phyloP scores from a whole-genome alignment of 2,329 filamentous ascomycete genomes.

The Apiospora marii region DNA sequence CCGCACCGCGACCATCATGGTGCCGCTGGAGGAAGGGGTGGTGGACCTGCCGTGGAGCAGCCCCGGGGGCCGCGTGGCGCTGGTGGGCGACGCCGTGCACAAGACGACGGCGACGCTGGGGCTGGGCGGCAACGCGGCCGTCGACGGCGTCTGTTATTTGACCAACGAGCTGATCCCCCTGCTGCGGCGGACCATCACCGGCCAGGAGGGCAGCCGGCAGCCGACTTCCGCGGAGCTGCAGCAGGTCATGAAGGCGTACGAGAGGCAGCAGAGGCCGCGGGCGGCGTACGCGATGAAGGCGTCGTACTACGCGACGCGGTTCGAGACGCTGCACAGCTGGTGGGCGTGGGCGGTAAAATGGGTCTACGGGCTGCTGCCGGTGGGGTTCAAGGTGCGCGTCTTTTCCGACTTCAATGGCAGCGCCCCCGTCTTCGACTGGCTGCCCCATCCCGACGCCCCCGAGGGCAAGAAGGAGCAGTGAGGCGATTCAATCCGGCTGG shows the following conservation, averaged over 20 bases:
- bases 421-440: constrained; percentile 3
- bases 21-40: constrained; percentile 32
- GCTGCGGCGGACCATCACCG: constrained; percentile 11
- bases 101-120: constrained; percentile 34
- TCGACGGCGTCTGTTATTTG: constrained; percentile 31
- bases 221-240: constrained; percentile 30
- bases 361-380: not conserved
- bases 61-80: constrained; percentile 28
- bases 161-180: constrained; percentile 33
- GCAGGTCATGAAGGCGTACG: constrained; percentile 31
- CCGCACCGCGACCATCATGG: constrained; percentile 28
- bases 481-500: not conserved
- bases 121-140: constrained; percentile 31
- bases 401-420: constrained; percentile 17
- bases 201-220: not conserved
- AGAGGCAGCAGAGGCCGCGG: constrained; percentile 33
- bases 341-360: constrained; percentile 24
- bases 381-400: not conserved
- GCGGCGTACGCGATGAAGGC: constrained; percentile 30
- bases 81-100: constrained; percentile 31
- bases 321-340: constrained; percentile 38
- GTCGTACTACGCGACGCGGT: constrained; percentile 35
- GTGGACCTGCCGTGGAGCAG: constrained; percentile 30
- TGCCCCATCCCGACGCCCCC: not conserved
- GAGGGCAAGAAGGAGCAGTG: constrained; percentile 2